These are phyloP conservation scores for Candida sonorensis DNA, from an alignment of 805 yeast genomes.

Conservation along the genomic window DNA sequence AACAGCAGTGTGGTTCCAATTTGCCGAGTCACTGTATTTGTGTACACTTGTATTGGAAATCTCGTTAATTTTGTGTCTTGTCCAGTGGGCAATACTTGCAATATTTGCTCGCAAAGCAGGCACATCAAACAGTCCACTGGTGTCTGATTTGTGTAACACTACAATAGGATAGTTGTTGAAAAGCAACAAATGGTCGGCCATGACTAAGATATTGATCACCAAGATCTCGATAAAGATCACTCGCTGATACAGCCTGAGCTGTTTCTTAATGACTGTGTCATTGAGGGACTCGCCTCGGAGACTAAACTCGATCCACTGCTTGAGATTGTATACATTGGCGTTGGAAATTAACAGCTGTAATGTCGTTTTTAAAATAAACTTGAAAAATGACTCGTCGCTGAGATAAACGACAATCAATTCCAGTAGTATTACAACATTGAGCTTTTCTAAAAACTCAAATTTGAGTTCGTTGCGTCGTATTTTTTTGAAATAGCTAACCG, in stretches of 20 bases:
- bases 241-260: conserved; percentile 7
- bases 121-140: no score
- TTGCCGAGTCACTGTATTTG: conserved; percentile 9
- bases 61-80: no score
- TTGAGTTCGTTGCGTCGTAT: no score
- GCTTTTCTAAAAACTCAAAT: conserved; percentile 5
- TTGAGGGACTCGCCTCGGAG: no score
- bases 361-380: conserved; percentile 12
- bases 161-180: conserved; percentile 1
- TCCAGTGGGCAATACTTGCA: no score
- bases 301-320: conserved; percentile 14
- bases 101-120: no score
- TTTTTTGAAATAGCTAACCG: no score
- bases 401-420: conserved; percentile 17
- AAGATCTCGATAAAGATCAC: conserved; percentile 12
- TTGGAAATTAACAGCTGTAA: conserved; percentile 16
- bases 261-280: conserved; percentile 5
- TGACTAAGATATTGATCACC: conserved; percentile 8
- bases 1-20: conserved; percentile 14
- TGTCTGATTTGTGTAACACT: no score
- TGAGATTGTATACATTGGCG: conserved; percentile 8
- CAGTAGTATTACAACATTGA: conserved; percentile 11
- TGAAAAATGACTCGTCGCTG: conserved; percentile 20
- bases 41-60: conserved; percentile 7
- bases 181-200: conserved; percentile 12